Evolutionary conservation across 2,329 filamentous ascomycete genomes (phyloP), one percentile per base, ranked within the genome.

Genomic region (Bertia moriformis): DNA sequence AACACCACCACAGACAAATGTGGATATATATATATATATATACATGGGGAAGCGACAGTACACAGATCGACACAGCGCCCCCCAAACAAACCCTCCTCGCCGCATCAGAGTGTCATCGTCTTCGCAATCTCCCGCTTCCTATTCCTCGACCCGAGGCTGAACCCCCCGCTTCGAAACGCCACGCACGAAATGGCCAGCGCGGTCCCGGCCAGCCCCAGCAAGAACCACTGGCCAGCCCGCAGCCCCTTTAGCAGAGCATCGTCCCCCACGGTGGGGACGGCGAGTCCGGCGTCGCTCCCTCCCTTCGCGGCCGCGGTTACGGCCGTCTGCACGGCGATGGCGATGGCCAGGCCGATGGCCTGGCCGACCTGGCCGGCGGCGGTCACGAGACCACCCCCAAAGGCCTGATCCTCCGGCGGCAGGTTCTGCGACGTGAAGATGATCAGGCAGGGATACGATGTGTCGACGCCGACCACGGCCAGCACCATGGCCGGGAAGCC

Each of bases 361-460:
- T 78, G 62, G 0, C 78, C 78, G 20, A 83, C 60, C 48, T 81
- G 76, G 0, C 72, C 73, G 12, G 77, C 68, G 0, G 77, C 68
- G 42, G 82, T 82, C 50, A 83, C 72, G 5, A 83, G 64, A 0
- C 76, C 79, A 1, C 78, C 79, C 1, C 78, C 78, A 0, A 83
- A 54, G 1, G 76, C 74, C 48, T 83, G 78, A 44, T 84, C 77
- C 38, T 73, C 69, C 1, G 62, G 59, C 0, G 77, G 71, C 1
- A 84, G 61, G 0, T 69, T 63, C 43, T 73, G 71, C 0, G 77
- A 78, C 0, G 72, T 78, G 50, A 80, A 82, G 0, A 84, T 63
- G 0, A 73, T 76, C 14, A 83, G 58, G 3, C 70, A 71, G 0
- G 78, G 78, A 63, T 73, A 82, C 0, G 77, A 63, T 0, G 73